These are phyloP conservation scores for Russula sp. DNA, from an alignment of 768 basidiomycete genomes.

Conservation along the genomic window DNA sequence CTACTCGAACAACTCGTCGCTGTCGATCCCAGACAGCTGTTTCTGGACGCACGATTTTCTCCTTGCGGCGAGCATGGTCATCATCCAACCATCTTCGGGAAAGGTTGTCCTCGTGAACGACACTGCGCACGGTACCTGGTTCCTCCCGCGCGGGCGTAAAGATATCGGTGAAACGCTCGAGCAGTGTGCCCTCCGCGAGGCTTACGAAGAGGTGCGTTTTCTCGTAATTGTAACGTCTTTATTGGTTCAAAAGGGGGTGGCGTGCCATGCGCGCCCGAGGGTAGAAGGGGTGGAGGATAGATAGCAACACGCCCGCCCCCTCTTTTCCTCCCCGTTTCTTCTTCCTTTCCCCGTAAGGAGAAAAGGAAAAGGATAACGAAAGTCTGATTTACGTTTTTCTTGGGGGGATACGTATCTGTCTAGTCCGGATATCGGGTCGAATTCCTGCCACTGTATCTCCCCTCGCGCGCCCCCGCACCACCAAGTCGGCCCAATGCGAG, in stretches of 20 bases:
- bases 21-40: constrained; percentile 43
- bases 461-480: constrained; percentile 43
- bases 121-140: constrained; percentile 40
- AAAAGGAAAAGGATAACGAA: no score
- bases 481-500: not conserved
- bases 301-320: no score
- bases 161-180: constrained; percentile 64
- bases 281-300: not conserved
- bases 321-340: not conserved
- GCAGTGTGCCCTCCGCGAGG: constrained; percentile 57
- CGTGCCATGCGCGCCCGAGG: not conserved
- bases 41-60: constrained; percentile 54
- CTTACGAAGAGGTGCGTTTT: constrained; percentile 57
- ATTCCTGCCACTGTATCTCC: constrained; percentile 47
- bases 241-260: not conserved
- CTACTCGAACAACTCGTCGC: constrained; percentile 42
- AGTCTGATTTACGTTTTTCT: not conserved
- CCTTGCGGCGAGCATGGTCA: constrained; percentile 60
- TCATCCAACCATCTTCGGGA: constrained; percentile 56
- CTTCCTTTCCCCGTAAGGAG: not conserved
- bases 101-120: constrained; percentile 50
- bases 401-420: not conserved
- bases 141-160: constrained; percentile 64
- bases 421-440: constrained; percentile 51
- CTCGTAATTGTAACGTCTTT: not conserved